Conservation (phyloP, 306 rosid species). For the Vicia sativa region DNA sequence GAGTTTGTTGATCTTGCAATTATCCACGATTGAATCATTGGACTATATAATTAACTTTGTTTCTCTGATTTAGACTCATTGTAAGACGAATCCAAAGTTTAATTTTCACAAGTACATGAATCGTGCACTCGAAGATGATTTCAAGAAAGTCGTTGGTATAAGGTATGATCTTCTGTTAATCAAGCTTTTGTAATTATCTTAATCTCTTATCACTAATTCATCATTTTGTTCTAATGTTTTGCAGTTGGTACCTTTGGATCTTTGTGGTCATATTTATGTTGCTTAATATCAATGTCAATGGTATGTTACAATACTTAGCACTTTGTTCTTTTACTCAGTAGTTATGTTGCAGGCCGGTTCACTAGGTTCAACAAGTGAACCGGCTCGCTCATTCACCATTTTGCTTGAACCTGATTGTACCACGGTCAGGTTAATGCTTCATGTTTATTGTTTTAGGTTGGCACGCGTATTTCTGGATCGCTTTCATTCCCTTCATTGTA, state of each 20-base stretch:
- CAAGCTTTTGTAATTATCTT: constrained; percentile 23
- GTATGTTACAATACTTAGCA: constrained; percentile 42
- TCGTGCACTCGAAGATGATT: constrained; percentile 92
- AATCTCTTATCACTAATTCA: constrained; percentile 22
- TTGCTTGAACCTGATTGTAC: neutral
- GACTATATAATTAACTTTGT: neutral
- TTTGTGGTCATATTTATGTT: constrained; percentile 81
- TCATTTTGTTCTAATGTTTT: constrained; percentile 37
- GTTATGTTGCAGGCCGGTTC: neutral
- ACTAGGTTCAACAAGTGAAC: neutral
- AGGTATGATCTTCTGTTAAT: constrained; percentile 52
- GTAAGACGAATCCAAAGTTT: constrained; percentile 73
- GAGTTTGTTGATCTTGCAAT: neutral
- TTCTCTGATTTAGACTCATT: constrained; percentile 66
- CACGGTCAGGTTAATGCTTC: neutral
- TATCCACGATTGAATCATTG: neutral
- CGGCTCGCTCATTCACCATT: neutral
- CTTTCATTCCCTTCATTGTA: constrained; percentile 83
- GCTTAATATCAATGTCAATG: constrained; percentile 70
- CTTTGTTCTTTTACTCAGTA: neutral
- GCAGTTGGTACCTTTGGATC: constrained; percentile 94
- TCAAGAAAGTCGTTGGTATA: constrained; percentile 86
- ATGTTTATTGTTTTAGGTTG: constrained; percentile 59
- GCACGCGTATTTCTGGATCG: constrained; percentile 92
- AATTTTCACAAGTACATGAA: constrained; percentile 86